Evolutionary conservation across 2,329 filamentous ascomycete species (phyloP).

Genomic region (Aspergillus spinulosporus): DNA sequence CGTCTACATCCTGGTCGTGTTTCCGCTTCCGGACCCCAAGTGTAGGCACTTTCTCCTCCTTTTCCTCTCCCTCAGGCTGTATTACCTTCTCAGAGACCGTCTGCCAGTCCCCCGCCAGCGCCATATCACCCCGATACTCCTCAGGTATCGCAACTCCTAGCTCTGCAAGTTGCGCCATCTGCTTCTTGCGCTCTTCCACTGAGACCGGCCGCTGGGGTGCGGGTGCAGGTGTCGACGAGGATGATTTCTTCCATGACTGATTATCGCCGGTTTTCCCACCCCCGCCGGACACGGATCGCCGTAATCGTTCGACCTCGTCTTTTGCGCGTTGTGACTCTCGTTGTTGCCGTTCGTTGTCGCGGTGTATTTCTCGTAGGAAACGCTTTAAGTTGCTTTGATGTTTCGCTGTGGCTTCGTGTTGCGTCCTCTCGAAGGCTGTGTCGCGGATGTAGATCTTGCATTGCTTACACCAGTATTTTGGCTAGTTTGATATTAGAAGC

Average conservation of each 20-base stretch:
- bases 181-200: constrained; percentile 71
- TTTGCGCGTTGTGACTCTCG: constrained; percentile 80
- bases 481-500: constrained; percentile 46
- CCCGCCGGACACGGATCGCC: constrained; percentile 65
- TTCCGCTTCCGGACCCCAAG: constrained; percentile 50
- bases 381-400: constrained; percentile 87
- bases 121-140: constrained; percentile 75
- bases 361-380: constrained; percentile 84
- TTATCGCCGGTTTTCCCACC: constrained; percentile 22
- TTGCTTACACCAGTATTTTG: constrained; percentile 98
- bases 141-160: constrained; percentile 84
- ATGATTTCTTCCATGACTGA: constrained; percentile 30
- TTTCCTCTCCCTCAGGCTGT: constrained; percentile 39
- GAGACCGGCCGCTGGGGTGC: constrained; percentile 46
- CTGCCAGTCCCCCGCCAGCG: constrained; percentile 87
- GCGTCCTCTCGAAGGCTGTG: constrained; percentile 82
- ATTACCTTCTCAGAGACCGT: constrained; percentile 56
- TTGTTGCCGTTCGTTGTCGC: constrained; percentile 75
- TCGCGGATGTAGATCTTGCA: constrained; percentile 89
- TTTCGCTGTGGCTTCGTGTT: constrained; percentile 83
- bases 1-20: constrained; percentile 41
- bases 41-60: constrained; percentile 45
- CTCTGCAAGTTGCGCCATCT: constrained; percentile 82
- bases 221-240: constrained; percentile 30
- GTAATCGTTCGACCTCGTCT: constrained; percentile 81